Evolutionary conservation across 345 rosid species (phyloP), one percentile per base, ranked within the genome.

Genomic region (Heritiera fomes): DNA sequence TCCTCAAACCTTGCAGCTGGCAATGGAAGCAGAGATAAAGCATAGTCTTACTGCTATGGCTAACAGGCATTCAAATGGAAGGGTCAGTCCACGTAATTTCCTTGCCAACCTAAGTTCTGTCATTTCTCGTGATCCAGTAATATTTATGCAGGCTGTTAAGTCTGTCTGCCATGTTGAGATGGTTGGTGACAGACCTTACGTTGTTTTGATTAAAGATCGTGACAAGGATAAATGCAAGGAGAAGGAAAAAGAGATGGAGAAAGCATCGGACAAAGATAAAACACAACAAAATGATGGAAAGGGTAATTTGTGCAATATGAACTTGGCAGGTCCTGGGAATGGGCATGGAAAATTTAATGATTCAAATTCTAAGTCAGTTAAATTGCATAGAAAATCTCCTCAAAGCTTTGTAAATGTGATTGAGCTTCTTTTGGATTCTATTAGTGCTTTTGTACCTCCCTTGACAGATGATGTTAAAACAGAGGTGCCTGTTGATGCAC

Each of bases 1-100:
- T 89, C 94, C 98, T 43, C 95, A 91, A 82, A 95, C 98, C 77
- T 92, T 95, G 70, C 98, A 93, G 89, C 98, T 90, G 83, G 97
- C 98, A 55, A 95, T 95, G 98, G 98, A 95, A 89, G 89, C 93
- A 85, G 98, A 93, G 87, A 95, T 95, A 83, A 90, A 85, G 84
- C 98, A 91, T 82, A 91, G 83, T 78, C 91, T 93, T 80, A 87
- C 89, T 66, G 87, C 92, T 81, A 91, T 90, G 78, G 93, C 98
- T 62, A 92, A 88, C 80, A 89, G 98, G 83, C 94, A 95, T 83
- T 76, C 94, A 41, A 92, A 85, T 84, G 94, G 93, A 49, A 90
- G 97, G 88, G 89, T 95, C 67, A 87, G 90, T 62, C 90, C 96
- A 52, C 97, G 93, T 64, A 93, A 91, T 86, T 91, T 95, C 68